Evolutionary conservation across 2,329 filamentous ascomycete species (phyloP), one percentile per base, ranked within the genome.

Genomic region (Colletotrichum musae): DNA sequence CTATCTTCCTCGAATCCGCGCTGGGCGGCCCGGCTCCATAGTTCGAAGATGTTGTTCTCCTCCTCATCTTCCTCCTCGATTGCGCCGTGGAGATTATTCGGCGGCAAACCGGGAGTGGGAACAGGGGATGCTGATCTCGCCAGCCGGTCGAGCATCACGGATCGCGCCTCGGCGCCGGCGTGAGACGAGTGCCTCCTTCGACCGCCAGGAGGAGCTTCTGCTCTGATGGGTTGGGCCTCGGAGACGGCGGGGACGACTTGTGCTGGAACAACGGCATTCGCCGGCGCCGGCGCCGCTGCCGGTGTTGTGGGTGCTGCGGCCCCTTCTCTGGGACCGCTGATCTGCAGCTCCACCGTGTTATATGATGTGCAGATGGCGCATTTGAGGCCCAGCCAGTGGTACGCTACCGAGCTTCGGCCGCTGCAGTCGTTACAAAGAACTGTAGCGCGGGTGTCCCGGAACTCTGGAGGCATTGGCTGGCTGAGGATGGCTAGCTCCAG

Each of bases 351-450:
- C 16, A 87, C 88, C 0, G 91, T 93, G 75, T 93, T 93, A 75
- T 92, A 93, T 3, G 90, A 92, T 50, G 86, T 83, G 75, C 91
- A 93, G 43, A 92, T 89, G 15, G 87, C 91, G 78, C 96, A 99
- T 80, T 97, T 97, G 53, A 97, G 85, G 0, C 96, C 96, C 5
- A 98, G 85, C 94, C 96, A 99, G 80, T 99, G 96, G 77, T 97
- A 99, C 36, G 89, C 88, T 24, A 96, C 94, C 24, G 93, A 92
- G 70, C 92, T 95, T 77, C 94, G 95, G 13, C 93, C 93, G 53
- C 91, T 93, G 81, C 96, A 99, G 81, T 99, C 96, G 78, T 99
- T 98, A 81, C 96, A 99, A 71, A 95, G 89, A 58, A 98, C 89
- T 72, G 95, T 89, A 15, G 94, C 95, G 71, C 91, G 91, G 5